phyloP scores from a whole-genome alignment of 2,329 filamentous ascomycete genomes.

The Mariannaea sp. region DNA sequence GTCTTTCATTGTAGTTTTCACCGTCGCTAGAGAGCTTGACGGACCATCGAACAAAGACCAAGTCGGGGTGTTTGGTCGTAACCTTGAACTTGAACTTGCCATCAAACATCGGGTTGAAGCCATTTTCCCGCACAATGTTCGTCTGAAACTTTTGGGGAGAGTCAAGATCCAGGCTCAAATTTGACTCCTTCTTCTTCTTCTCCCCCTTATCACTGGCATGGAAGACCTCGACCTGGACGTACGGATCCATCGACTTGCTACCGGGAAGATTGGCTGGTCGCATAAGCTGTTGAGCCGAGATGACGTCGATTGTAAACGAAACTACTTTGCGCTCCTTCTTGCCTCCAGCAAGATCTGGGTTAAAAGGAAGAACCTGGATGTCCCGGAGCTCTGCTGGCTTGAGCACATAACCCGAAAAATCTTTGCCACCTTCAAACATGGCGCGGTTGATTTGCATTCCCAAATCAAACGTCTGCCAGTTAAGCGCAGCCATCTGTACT shows the following conservation, averaged over 20 bases:
- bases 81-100: conserved; percentile 79
- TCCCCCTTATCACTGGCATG: conserved; percentile 92
- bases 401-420: conserved; percentile 88
- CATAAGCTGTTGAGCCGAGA: conserved; percentile 94
- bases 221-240: conserved; percentile 93
- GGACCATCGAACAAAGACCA: conserved; percentile 92
- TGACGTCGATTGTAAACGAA: conserved; percentile 82
- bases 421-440: conserved; percentile 91
- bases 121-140: conserved; percentile 81
- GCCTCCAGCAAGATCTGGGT: conserved; percentile 56
- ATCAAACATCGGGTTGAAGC: conserved; percentile 90
- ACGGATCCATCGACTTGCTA: conserved; percentile 82
- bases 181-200: conserved; percentile 75
- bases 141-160: conserved; percentile 79
- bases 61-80: conserved; percentile 90
- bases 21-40: conserved; percentile 86
- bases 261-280: conserved; percentile 74
- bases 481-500: conserved; percentile 96
- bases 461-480: conserved; percentile 97
- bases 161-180: conserved; percentile 49
- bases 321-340: conserved; percentile 83
- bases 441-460: conserved; percentile 96
- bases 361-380: conserved; percentile 62
- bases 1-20: conserved; percentile 62
- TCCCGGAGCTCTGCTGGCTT: conserved; percentile 87